Evolutionary conservation across 2,329 filamentous ascomycete species (phyloP).

Genomic region (Parastagonospora avenae): DNA sequence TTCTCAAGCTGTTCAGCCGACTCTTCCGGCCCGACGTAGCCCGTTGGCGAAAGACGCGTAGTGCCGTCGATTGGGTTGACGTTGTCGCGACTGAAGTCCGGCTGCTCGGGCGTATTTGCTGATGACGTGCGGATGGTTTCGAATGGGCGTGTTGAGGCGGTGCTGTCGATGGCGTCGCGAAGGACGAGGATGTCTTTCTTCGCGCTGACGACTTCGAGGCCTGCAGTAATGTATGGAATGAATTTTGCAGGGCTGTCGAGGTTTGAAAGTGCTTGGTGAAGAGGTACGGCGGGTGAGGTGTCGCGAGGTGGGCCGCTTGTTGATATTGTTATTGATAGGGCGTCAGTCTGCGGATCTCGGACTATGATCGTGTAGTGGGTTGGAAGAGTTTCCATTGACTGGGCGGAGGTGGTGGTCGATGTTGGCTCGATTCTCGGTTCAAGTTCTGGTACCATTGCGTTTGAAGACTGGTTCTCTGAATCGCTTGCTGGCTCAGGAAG

Average conservation of each 20-base stretch:
- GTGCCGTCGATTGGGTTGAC: slow-evolving; percentile 47
- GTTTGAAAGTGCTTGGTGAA: slow-evolving; percentile 33
- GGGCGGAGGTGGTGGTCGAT: neutral
- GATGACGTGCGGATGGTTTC: slow-evolving; percentile 8
- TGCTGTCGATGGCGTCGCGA: slow-evolving; percentile 19
- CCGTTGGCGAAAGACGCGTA: slow-evolving; percentile 37
- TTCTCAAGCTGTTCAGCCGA: slow-evolving; percentile 25
- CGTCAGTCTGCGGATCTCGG: slow-evolving; percentile 33
- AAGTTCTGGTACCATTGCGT: neutral
- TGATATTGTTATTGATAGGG: slow-evolving; percentile 31
- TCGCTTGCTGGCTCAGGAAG: no score
- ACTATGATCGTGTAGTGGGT: slow-evolving; percentile 33
- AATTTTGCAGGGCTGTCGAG: slow-evolving; percentile 37
- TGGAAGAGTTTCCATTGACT: slow-evolving; percentile 1
- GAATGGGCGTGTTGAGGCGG: slow-evolving; percentile 10
- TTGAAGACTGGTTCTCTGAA: no score
- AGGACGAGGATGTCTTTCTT: slow-evolving; percentile 40
- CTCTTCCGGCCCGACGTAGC: slow-evolving; percentile 39
- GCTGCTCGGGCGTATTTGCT: neutral
- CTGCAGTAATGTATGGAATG: slow-evolving; percentile 32
- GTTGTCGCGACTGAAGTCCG: neutral
- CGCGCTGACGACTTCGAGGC: slow-evolving; percentile 34
- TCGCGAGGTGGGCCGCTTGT: slow-evolving; percentile 21
- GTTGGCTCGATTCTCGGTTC: neutral
- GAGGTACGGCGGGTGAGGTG: slow-evolving; percentile 22